Base-by-base conservation (phyloP, 2,329 filamentous ascomycete genomes). In the Trichoderma semiorbis region DNA sequence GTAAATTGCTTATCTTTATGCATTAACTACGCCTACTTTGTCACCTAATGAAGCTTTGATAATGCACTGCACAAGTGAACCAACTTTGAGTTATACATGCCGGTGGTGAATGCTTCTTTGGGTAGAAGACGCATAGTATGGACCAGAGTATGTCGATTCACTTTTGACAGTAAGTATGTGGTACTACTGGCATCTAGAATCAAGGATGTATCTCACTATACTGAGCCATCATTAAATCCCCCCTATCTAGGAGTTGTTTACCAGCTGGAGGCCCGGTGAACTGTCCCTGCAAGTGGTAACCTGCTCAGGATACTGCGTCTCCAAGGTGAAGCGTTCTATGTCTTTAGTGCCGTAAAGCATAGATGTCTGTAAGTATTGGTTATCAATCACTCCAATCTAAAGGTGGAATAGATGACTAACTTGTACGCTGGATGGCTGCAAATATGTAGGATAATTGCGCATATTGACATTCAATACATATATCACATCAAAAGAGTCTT, bases 121-220 rank as follows among this genome's bases (percentile, higher is more conserved):
- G 14, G 21, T 6, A 11, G 10, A 1, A 63, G 61, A 14, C 14
- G 7, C 11, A 16, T 32, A 7, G 1, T 30, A 12, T 47, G 11
- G 18, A 10, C 3, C 2, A 47, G 2, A 32, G 7, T 12, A 6
- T 18, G 18, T 14, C n/a, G 26, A 26, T 68, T 50, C 28, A 60
- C 26, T 18, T 21, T 12, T 24, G 53, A 8, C 6, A 10, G 6
- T 7, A 34, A 11, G 24, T 2, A 32, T 14, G 34, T 2, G 4
- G 18, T 4, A 67, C 34, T n/a, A 21, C 16, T n/a, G 5, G 3
- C 39, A 16, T 28, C 16, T 2, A 24, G 16, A 21, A 6, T 16
- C 21, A 21, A 18, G n/a, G 2, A 7, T 34, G 0, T 2, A 30
- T 3, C 3, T 3, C 24, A 14, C 1, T 3, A 8, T 26, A n/a